Evolutionary conservation across 148 eudicot genomes (phyloP).

Genomic region (Fagopyrum tataricum): DNA sequence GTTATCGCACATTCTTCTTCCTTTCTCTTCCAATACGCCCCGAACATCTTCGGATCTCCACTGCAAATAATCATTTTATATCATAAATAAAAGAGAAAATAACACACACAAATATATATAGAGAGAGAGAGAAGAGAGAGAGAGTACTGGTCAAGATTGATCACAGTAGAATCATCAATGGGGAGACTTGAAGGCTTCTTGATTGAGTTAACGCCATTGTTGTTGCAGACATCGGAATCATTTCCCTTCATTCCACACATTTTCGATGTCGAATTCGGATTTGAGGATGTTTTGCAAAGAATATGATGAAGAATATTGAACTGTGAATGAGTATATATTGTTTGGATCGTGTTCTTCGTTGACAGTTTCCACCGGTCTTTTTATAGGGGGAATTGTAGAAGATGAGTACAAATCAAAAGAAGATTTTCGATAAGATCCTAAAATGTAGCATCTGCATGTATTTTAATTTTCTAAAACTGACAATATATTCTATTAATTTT

Average conservation of each 20-base stretch:
- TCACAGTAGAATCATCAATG: background rate
- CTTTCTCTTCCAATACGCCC: slow-evolving; percentile 43
- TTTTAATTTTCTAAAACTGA: background rate
- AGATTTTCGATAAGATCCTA: background rate
- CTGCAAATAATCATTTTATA: slow-evolving; percentile 21
- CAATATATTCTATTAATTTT: background rate
- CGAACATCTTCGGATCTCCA: slow-evolving; percentile 63
- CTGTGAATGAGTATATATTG: background rate
- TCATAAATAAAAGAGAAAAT: too few relatives aligned
- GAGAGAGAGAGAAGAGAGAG: background rate
- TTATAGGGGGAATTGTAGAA: background rate
- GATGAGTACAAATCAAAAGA: background rate
- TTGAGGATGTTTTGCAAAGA: background rate
- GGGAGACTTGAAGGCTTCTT: background rate
- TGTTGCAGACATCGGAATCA: background rate
- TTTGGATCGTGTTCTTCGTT: background rate
- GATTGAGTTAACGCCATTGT: background rate
- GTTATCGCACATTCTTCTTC: slow-evolving; percentile 35
- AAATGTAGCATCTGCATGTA: background rate
- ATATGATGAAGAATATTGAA: background rate
- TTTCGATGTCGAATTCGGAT: background rate
- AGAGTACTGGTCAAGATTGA: slow-evolving; percentile 15
- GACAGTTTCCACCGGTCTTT: background rate
- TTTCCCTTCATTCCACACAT: slow-evolving; percentile 4
- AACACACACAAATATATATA: too few relatives aligned